These are phyloP conservation scores for Diplodia mutila DNA, from an alignment of 2,329 filamentous ascomycete species.

Conservation along the genomic window DNA sequence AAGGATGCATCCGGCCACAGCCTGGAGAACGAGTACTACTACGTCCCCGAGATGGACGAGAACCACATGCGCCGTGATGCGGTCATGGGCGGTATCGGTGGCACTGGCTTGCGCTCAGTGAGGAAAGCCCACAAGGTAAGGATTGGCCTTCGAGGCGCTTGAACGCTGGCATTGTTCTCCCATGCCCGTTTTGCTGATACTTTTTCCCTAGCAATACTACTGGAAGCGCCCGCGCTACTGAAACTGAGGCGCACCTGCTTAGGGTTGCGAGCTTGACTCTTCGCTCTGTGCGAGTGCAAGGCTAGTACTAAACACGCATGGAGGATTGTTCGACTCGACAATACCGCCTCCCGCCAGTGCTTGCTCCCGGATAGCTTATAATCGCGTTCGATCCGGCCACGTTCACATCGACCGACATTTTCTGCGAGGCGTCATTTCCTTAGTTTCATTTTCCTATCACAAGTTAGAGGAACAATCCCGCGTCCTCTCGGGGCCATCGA, in stretches of 20 bases:
- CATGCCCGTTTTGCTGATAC: constrained; percentile 26
- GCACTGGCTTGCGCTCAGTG: constrained; percentile 85
- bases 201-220: constrained; percentile 65
- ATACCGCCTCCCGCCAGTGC: neutral
- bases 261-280: neutral
- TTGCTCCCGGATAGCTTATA: neutral
- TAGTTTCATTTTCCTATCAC: neutral
- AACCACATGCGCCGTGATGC: constrained; percentile 79
- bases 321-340: neutral
- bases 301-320: neutral
- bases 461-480: neutral
- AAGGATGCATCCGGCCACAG: constrained; percentile 95
- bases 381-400: neutral
- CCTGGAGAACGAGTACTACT: constrained; percentile 96
- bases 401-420: neutral
- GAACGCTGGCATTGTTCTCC: neutral
- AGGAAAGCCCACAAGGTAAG: constrained; percentile 96
- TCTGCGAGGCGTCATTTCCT: neutral
- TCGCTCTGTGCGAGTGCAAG: neutral
- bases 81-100: constrained; percentile 82
- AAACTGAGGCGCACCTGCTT: constrained; percentile 6
- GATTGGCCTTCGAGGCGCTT: constrained; percentile 26
- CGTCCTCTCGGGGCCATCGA: neutral
- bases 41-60: constrained; percentile 82
- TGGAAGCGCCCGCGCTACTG: constrained; percentile 63